Base-by-base conservation (phyloP, 2,329 filamentous ascomycete species). In the Nigrograna mackinnonii region DNA sequence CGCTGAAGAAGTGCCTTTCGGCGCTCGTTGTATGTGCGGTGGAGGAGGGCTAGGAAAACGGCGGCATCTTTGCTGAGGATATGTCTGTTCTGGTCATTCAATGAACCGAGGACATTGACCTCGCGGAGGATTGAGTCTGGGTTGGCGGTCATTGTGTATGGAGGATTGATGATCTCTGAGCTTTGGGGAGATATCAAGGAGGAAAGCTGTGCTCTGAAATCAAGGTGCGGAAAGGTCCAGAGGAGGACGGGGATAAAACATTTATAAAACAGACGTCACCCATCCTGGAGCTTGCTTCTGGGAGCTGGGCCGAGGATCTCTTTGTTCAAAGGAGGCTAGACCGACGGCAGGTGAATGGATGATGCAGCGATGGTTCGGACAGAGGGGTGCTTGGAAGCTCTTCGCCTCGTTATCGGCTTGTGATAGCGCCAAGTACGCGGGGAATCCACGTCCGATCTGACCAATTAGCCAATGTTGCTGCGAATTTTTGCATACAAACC, bases 11-110 rank as follows among this genome's bases (percentile, higher is more conserved):
- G 84, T 36, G 80, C 78, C 79, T 96, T 96, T 73, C 94, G 89
- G 42, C 86, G 92, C 52, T 72, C 76, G 72, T 97, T 95, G 81
- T 97, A 97, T 53, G 91, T 90, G 67, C 92, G 87, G 77, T 99
- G 94, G 62, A 99, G 83, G 52, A 96, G 85, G 26, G 92, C 89
- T 47, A 99, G 83, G 79, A 97, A 99, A 50, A 90, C 87, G 53
- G 89, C 85, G 42, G 92, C 92, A 54, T 95, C 83, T 59, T 91
- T 92, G 50, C 85, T 96, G 54, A 97, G 82, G 69, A 99, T 95
- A 79, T 95, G 92, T 75, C 84, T 84, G 70, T 91, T 86, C 58
- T 86, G 77, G 46, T 92, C 84, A 63, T 84, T 84, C 66, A 97
- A 76, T 49, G 81, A 72, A 64, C 90, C 92, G 62, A 90, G 85